Conservation (phyloP, 169 alveolate species). For the Cyclospora cayetanensis region DNA sequence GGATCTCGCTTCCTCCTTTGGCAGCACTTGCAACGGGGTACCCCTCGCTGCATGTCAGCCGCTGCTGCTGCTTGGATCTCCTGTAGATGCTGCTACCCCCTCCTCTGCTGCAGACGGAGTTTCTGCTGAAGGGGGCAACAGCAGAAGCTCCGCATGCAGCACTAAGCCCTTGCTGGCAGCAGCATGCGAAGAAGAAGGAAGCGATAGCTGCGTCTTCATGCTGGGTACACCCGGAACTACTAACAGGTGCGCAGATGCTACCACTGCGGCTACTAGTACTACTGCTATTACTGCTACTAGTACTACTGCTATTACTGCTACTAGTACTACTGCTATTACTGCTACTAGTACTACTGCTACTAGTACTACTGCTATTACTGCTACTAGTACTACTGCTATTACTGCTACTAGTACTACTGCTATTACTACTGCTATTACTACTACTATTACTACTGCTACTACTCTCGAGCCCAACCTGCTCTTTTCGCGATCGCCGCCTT, state of each 20-base stretch:
- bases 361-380: neutral
- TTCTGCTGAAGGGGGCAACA: too few species aligned
- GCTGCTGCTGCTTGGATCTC: neutral
- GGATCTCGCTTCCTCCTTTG: neutral
- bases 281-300: slow-evolving; percentile 2
- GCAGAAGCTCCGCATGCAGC: too few species aligned
- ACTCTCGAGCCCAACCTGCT: neutral
- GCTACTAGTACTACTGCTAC: neutral
- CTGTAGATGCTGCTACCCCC: slow-evolving; percentile 30
- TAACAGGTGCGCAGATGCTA: too few species aligned
- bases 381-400: neutral
- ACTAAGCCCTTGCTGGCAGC: too few species aligned
- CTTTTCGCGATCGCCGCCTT: neutral
- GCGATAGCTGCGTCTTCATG: too few species aligned
- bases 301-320: neutral
- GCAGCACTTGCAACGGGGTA: neutral
- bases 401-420: neutral
- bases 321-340: neutral
- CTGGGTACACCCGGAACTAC: too few species aligned
- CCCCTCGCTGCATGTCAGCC: neutral
- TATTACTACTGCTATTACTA: neutral
- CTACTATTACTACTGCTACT: neutral
- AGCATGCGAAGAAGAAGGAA: too few species aligned
- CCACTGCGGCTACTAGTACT: too few species aligned
- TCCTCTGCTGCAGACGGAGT: too few species aligned